phyloP scores from a whole-genome alignment of 2,329 filamentous ascomycete genomes.

The Emmonsia crescens region DNA sequence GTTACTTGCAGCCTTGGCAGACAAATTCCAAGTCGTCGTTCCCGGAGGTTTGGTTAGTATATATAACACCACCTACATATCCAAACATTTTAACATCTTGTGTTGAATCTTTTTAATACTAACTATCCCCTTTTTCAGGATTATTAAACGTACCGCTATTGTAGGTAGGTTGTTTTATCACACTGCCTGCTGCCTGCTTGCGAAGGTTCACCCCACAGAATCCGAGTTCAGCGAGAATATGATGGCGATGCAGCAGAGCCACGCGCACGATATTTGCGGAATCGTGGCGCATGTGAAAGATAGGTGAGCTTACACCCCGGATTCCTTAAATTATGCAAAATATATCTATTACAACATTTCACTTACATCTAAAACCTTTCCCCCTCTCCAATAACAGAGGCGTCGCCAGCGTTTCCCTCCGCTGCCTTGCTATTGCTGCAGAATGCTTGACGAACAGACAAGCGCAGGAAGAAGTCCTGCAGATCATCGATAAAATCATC shows the following conservation, averaged over 20 bases:
- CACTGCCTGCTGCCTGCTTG: constrained; percentile 68
- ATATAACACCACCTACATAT: not conserved
- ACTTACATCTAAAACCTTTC: not conserved
- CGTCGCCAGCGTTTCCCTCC: constrained; percentile 66
- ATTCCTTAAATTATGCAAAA: not conserved
- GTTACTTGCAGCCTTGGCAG: constrained; percentile 59
- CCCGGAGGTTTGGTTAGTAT: constrained; percentile 68
- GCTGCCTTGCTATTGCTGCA: constrained; percentile 66
- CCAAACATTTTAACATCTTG: not conserved
- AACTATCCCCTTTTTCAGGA: constrained; percentile 38
- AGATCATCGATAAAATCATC: constrained; percentile 64
- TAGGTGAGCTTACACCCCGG: constrained; percentile 33
- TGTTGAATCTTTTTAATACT: not conserved
- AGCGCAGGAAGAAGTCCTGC: constrained; percentile 71
- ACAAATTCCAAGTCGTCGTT: constrained; percentile 63
- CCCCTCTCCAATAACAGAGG: constrained; percentile 36
- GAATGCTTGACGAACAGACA: constrained; percentile 56
- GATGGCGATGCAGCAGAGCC: constrained; percentile 56
- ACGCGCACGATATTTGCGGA: constrained; percentile 78
- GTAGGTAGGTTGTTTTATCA: constrained; percentile 83
- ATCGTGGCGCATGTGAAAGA: constrained; percentile 81
- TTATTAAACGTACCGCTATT: constrained; percentile 71
- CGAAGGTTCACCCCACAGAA: constrained; percentile 64
- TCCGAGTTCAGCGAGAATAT: constrained; percentile 54
- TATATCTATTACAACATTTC: not conserved